Evolutionary conservation across 352 stramenopile species (phyloP), one percentile per base, ranked within the genome.

Genomic region (Pythium sukuiense): DNA sequence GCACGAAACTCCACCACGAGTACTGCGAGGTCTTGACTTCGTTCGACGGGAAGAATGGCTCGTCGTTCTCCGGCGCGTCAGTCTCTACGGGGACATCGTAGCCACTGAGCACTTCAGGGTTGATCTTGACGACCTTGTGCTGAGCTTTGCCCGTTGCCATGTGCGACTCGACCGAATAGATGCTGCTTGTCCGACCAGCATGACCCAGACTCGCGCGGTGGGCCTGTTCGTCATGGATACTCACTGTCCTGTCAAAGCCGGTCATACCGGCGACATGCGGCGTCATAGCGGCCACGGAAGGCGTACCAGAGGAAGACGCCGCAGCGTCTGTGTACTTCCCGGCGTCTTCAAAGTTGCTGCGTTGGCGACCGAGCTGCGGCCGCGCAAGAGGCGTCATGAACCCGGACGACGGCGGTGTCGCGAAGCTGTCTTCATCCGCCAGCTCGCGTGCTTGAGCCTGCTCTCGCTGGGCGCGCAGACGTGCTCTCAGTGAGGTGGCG

Each of bases 1-100:
- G 88, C 26, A 92, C 75, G 65, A 96, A 95, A 63, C 79, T 94
- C 87, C 87, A 96, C 85, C 84, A 93, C 63, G 87, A 93, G 69
- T 95, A 96, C 74, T 96, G 78, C 16, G 84, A 92, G 45, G 88
- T 96, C 63, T 81, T 87, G 59, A 96, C 81, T 63, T 92, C 85
- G 71, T 95, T 95, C 2, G 79, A 85, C 9, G 80, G 71, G 39
- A 91, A 93, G 30, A 76, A 67, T 20, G 76, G 66, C 41, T 86
- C 77, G 12, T 37, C 60, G 16, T 49, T 64, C 13, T 63, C 59
- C 2, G 29, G 16, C 4, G 82, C 69, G 1, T 70, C 68, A 0
- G n/a, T 26, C 2, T 43, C 45, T 1, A 32, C 16, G 9, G 12
- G 20, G 26, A 54, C 12, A 6, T 48, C 30, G 18, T 16, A 33